Percentiles rank a stretch among this genome's conserved stretches.
Evolutionary conservation across 768 basidiomycete genomes (phyloP).

Genomic region (Leccinum rimulosum): DNA sequence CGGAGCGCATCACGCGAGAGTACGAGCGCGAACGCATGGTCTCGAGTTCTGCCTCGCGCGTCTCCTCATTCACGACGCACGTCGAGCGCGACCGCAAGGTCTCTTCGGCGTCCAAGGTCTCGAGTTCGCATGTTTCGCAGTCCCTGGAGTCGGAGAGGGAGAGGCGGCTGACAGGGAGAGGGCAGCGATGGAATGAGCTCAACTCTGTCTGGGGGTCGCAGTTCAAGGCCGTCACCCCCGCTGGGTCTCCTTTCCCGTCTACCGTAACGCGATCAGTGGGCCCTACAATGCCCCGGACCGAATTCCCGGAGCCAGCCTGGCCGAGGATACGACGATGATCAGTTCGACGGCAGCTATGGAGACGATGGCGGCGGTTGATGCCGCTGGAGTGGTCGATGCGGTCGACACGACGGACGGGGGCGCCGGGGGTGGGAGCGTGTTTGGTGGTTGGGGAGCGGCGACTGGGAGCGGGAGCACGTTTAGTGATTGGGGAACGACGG

Average conservation of each 20-base stretch:
- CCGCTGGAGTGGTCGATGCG: background rate
- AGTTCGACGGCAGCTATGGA: no score
- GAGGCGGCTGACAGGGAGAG: conserved; percentile 22
- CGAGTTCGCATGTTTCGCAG: no score
- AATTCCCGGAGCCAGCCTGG: conserved; percentile 5
- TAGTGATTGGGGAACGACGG: background rate
- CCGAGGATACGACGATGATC: background rate
- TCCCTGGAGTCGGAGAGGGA: no score
- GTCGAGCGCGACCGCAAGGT: no score
- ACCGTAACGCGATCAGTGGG: conserved; percentile 21
- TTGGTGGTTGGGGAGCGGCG: background rate
- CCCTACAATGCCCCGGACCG: conserved; percentile 18
- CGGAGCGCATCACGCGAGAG: no score
- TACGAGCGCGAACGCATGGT: no score
- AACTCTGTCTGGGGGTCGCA: conserved; percentile 49
- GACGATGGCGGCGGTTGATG: no score
- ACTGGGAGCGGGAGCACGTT: background rate
- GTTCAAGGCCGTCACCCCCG: conserved; percentile 27
- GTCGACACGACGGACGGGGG: background rate
- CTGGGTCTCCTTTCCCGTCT: conserved; percentile 27
- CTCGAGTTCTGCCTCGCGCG: no score
- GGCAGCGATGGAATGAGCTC: conserved; percentile 33
- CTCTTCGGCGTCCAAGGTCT: no score
- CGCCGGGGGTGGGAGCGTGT: background rate
- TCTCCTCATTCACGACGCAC: no score